Evolutionary conservation across 768 basidiomycete species (phyloP), one percentile per base, ranked within the genome.

Genomic region (Boletales sp.): DNA sequence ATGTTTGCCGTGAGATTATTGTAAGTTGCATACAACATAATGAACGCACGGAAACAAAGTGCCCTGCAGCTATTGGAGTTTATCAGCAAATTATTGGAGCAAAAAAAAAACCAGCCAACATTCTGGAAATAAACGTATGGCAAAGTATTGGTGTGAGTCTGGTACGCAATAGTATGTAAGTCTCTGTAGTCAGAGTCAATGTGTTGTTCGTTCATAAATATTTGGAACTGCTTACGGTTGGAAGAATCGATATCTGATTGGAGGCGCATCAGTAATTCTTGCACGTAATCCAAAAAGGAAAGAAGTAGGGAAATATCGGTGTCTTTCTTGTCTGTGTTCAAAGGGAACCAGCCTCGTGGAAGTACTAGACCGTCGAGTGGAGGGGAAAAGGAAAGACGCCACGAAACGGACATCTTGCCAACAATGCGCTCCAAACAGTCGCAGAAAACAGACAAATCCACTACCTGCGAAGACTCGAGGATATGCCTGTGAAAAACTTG

Each of bases 261-360:
- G 0, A 77, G 51, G 10, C 50, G 54, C 21, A 61, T 61, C 42
- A 74, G 50, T 8, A 72, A 38, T 17, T 45, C 34, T n/a, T 21
- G 51, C 30, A 75, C 50, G 8, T 18, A 48, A 8, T 42, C 21
- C 27, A 65, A 51, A 2, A 69, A 51, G 1, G 46, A 19, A 5
- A 47, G 75, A 59, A 48, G 75, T 67, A 58, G 77, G 80, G 0
- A 79, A 58, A 75, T 68, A n/a, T 8, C n/a, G 35, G 51, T 31
- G 5, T 53, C 50, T 51, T 58, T 58, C 36, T 54, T 41, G 48
- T 52, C 56, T 14, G 51, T 50, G 40, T 57, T 39, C 24, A 36
- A 15, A 14, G 67, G 31, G 17, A 82, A 57, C 82, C 82, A 86
- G 45, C 72, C 76, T 2, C 73, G 73, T 0, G 84, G 84, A 31